Evolutionary conservation across 2,329 filamentous ascomycete species (phyloP).

Genomic region (Lecanicillium sp.): DNA sequence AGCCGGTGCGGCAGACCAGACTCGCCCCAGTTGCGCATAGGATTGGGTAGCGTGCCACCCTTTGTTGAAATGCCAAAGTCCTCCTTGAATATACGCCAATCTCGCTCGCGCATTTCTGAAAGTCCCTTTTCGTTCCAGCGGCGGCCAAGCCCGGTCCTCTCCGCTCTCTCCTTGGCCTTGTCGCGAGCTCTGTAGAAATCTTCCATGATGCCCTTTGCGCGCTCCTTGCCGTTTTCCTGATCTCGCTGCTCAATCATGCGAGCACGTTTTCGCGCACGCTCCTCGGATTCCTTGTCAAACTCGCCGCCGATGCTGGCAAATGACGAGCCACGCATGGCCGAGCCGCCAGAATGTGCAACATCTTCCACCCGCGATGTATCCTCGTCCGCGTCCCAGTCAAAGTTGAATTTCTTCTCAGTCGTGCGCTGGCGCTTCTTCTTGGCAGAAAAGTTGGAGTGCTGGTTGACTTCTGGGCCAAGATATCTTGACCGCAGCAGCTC

Average conservation of each 20-base stretch:
- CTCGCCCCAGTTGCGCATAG: slow-evolving; percentile 91
- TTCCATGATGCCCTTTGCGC: slow-evolving; percentile 74
- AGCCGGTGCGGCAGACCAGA: slow-evolving; percentile 70
- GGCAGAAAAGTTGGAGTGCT: slow-evolving; percentile 77
- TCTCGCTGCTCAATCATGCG: slow-evolving; percentile 68
- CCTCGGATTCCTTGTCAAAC: slow-evolving; percentile 47
- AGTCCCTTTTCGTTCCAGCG: slow-evolving; percentile 94
- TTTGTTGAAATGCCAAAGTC: slow-evolving; percentile 96
- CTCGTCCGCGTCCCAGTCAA: slow-evolving; percentile 93
- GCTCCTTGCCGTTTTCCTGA: slow-evolving; percentile 62
- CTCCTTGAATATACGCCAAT: slow-evolving; percentile 99
- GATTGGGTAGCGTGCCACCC: slow-evolving; percentile 84
- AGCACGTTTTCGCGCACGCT: slow-evolving; percentile 49
- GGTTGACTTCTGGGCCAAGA: slow-evolving; percentile 82
- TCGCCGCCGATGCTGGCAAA: slow-evolving; percentile 42
- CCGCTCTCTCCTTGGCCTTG: slow-evolving; percentile 63
- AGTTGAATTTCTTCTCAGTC: slow-evolving; percentile 96
- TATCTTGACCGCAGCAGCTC: slow-evolving; percentile 72
- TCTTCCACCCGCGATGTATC: slow-evolving; percentile 68
- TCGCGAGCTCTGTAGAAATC: slow-evolving; percentile 59
- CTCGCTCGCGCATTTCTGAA: slow-evolving; percentile 89
- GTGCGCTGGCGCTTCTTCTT: slow-evolving; percentile 93
- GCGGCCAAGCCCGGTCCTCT: slow-evolving; percentile 71
- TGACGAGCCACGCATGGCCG: slow-evolving; percentile 22
- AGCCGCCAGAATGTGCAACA: slow-evolving; percentile 53